Evolutionary conservation across 257 asterid genomes (phyloP).

Genomic region (Nicotiana undulata): DNA sequence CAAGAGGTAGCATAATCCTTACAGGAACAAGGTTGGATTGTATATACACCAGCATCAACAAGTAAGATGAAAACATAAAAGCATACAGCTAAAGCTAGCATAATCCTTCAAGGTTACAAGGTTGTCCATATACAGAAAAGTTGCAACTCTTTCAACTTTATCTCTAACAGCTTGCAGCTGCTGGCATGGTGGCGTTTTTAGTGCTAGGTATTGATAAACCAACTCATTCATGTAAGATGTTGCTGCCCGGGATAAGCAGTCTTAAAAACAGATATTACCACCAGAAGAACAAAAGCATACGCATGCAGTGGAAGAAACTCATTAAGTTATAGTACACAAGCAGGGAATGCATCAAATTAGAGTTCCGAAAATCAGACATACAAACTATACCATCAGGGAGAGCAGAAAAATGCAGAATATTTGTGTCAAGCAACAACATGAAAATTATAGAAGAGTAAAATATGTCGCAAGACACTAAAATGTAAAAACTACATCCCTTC

Average conservation of each 20-base stretch:
- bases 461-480: background rate
- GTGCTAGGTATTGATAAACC: background rate
- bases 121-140: background rate
- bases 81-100: background rate
- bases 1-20: background rate
- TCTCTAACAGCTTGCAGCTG: background rate
- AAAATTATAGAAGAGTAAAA: background rate
- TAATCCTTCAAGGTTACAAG: background rate
- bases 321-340: background rate
- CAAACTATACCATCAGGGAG: background rate
- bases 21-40: background rate
- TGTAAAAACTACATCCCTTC: background rate
- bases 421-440: background rate
- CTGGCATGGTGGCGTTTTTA: background rate
- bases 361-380: background rate
- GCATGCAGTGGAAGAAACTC: background rate
- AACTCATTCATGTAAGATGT: background rate
- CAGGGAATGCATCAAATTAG: background rate
- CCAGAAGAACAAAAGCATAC: background rate
- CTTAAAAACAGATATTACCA: background rate
- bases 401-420: background rate
- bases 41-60: constrained; percentile 5
- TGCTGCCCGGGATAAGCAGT: background rate
- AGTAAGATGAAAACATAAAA: background rate
- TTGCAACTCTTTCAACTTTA: background rate